These are phyloP conservation scores for Podospora pseudopauciseta DNA, from an alignment of 495 filamentous ascomycete genomes.

Conservation along the genomic window DNA sequence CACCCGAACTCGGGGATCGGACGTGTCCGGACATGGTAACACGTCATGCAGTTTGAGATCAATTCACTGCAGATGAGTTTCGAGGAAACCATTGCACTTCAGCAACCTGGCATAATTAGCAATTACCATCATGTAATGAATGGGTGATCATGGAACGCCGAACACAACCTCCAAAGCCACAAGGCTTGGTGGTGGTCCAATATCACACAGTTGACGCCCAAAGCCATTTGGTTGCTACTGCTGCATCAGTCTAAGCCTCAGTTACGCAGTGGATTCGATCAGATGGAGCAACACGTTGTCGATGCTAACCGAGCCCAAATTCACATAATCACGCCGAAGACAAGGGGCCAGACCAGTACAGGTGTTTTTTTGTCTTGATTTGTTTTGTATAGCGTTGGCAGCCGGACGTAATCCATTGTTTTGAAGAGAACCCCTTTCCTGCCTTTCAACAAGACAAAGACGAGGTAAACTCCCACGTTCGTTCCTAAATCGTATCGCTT, in stretches of 20 bases:
- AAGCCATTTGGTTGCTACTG: neutral
- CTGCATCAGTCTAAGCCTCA: neutral
- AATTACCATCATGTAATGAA: too few species aligned
- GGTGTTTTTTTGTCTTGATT: neutral
- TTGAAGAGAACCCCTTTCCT: conserved; percentile 16
- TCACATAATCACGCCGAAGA: neutral
- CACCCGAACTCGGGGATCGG: neutral
- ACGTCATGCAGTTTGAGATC: neutral
- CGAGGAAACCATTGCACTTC: neutral
- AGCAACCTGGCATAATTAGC: neutral
- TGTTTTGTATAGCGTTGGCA: conserved; percentile 17
- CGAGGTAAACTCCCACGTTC: conserved; percentile 4
- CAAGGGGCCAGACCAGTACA: neutral
- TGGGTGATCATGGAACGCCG: too few species aligned
- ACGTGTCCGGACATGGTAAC: neutral
- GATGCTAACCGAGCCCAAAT: neutral
- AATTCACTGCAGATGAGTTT: neutral
- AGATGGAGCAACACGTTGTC: neutral
- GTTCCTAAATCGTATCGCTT: conserved; percentile 13
- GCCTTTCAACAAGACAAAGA: conserved; percentile 4
- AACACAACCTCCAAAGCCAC: too few species aligned
- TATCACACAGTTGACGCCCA: neutral
- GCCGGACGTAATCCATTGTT: conserved; percentile 29
- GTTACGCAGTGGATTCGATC: neutral
- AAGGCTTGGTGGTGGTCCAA: neutral